phyloP scores from a whole-genome alignment of 305 asterid species.

The Coffea humblotiana region DNA sequence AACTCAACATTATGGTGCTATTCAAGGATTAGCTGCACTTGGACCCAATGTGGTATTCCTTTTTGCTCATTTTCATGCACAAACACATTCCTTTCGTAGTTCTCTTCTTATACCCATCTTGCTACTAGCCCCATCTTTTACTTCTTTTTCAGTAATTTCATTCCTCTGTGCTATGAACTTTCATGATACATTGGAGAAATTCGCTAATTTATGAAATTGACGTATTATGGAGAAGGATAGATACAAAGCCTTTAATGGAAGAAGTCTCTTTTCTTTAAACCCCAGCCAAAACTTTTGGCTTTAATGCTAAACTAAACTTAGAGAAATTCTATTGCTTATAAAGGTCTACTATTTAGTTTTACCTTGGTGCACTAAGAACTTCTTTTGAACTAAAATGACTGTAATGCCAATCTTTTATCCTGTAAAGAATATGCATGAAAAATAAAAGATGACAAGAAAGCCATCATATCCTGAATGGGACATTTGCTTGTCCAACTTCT shows the following conservation, averaged over 20 bases:
- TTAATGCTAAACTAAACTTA: not conserved
- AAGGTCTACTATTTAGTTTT: not conserved
- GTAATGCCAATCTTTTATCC: not conserved
- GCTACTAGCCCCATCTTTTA: not conserved
- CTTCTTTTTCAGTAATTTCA: not conserved
- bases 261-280: not conserved
- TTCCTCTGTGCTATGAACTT: not conserved
- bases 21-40: constrained; percentile 27
- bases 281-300: not conserved
- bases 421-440: not conserved
- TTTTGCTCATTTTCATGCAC: not conserved
- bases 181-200: not conserved
- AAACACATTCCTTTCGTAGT: not conserved
- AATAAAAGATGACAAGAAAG: not conserved
- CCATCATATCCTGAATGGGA: not conserved
- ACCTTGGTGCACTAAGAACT: not conserved
- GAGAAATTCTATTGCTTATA: not conserved
- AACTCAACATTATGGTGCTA: constrained; percentile 26
- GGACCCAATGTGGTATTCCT: constrained; percentile 25
- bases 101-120: not conserved
- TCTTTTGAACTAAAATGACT: not conserved
- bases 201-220: not conserved
- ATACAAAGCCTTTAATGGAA: not conserved
- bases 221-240: not conserved
- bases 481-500: not conserved